A percentile compares a stretch with the other conserved stretches of the same genome.
phyloP scores from a whole-genome alignment of 148 eudicot species.

The Agrostemma githago region DNA sequence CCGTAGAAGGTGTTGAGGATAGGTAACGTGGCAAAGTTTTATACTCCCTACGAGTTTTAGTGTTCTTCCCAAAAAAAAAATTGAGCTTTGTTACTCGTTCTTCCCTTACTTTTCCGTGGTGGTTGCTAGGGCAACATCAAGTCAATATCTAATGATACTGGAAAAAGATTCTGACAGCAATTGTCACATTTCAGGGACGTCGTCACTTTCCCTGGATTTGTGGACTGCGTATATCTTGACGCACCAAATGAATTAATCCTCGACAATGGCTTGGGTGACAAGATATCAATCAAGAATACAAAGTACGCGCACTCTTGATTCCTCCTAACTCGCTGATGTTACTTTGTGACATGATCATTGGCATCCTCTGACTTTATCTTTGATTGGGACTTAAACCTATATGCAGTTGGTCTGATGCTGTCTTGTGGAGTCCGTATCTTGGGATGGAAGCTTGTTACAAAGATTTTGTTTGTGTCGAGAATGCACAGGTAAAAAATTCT shows the following conservation, averaged over 20 bases:
- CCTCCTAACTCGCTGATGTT: background rate
- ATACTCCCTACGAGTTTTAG: no score
- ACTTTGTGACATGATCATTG: background rate
- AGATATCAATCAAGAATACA: conserved; percentile 54
- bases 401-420: conserved; percentile 92
- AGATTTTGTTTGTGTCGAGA: conserved; percentile 96
- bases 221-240: conserved; percentile 81
- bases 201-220: conserved; percentile 92
- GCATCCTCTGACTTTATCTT: background rate
- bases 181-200: conserved; percentile 53
- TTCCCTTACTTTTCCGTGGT: background rate
- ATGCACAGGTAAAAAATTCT: conserved; percentile 64
- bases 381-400: conserved; percentile 14
- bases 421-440: conserved; percentile 90
- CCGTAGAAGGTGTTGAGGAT: conserved; percentile 70
- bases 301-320: conserved; percentile 43
- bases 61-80: no score
- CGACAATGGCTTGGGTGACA: conserved; percentile 86
- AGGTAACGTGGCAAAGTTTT: conserved; percentile 36
- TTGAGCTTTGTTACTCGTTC: no score
- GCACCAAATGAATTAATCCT: conserved; percentile 65
- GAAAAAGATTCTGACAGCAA: conserved; percentile 18
- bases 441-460: conserved; percentile 87
- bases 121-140: background rate
- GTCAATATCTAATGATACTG: background rate